A percentile compares a stretch with the other conserved stretches of the same genome.
Conservation (phyloP, 495 filamentous ascomycete genomes). For the Collariella sp. region DNA sequence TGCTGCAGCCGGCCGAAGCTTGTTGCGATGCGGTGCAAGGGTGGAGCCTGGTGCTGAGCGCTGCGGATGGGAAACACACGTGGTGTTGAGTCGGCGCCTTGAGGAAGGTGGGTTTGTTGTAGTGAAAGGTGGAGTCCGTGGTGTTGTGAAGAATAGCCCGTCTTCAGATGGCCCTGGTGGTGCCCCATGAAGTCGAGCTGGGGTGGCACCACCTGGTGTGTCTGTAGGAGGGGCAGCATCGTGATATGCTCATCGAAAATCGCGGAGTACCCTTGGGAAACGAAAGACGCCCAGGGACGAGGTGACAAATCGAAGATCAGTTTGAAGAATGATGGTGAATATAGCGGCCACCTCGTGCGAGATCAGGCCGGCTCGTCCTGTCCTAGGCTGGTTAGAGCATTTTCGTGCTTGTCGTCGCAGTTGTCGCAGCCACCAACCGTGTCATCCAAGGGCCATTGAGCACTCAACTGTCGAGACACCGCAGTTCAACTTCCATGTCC, state of each 20-base stretch:
- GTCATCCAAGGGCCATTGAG: background rate
- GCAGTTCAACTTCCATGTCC: conserved; percentile 6
- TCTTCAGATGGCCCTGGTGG: conserved; percentile 25
- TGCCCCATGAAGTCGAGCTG: conserved; percentile 30
- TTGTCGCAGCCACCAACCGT: background rate
- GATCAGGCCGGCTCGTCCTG: conserved; percentile 24
- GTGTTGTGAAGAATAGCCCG: conserved; percentile 25
- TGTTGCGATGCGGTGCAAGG: conserved; percentile 26
- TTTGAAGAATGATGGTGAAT: conserved; percentile 14
- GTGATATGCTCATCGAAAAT: conserved; percentile 15
- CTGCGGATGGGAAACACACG: conserved; percentile 34
- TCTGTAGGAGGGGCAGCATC: conserved; percentile 40
- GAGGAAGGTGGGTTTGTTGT: conserved; percentile 13
- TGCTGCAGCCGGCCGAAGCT: conserved; percentile 29
- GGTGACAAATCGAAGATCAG: conserved; percentile 3
- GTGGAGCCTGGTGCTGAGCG: conserved; percentile 25
- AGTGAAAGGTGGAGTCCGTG: conserved; percentile 13
- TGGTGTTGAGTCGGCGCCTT: conserved; percentile 22
- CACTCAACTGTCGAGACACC: conserved; percentile 23
- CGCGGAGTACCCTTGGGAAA: background rate
- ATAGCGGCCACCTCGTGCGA: background rate
- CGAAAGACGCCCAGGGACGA: background rate
- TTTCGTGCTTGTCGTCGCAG: conserved; percentile 24
- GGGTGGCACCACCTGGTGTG: conserved; percentile 43
- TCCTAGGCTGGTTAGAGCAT: conserved; percentile 27